phyloP scores from a whole-genome alignment of 148 eudicot genomes.

The Suaeda aralocaspica region DNA sequence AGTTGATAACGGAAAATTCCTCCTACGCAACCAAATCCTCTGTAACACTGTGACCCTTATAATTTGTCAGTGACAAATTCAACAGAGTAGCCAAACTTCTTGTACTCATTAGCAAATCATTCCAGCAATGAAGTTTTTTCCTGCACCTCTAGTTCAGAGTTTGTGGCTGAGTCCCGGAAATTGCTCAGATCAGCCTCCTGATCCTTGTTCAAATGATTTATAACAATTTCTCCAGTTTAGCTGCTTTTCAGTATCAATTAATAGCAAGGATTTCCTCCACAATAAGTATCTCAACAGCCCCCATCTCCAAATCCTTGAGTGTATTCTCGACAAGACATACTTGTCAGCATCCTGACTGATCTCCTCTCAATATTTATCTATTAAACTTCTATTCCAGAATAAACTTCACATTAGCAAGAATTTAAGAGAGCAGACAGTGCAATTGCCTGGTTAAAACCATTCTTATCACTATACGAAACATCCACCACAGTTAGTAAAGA shows the following conservation, averaged over 20 bases:
- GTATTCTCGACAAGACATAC: constrained; percentile 36
- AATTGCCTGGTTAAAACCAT: constrained; percentile 36
- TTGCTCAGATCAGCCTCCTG: constrained; percentile 35
- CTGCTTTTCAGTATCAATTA: constrained; percentile 29
- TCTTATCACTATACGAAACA: constrained; percentile 38
- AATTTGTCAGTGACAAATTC: constrained; percentile 37
- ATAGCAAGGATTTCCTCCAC: constrained; percentile 36
- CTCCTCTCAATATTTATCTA: constrained; percentile 35
- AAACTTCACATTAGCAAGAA: constrained; percentile 36
- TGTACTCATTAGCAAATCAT: constrained; percentile 41
- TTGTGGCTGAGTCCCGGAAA: constrained; percentile 29
- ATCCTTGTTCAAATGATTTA: constrained; percentile 31
- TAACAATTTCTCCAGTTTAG: constrained; percentile 24
- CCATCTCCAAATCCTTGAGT: constrained; percentile 35
- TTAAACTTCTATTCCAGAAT: constrained; percentile 35
- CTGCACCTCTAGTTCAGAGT: constrained; percentile 31
- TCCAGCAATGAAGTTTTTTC: constrained; percentile 29
- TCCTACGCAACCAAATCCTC: constrained; percentile 38
- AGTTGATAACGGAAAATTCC: constrained; percentile 36
- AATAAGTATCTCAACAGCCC: constrained; percentile 35
- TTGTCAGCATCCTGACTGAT: constrained; percentile 38
- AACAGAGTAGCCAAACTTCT: constrained; percentile 35
- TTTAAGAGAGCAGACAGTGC: constrained; percentile 36
- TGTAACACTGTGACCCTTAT: constrained; percentile 36
- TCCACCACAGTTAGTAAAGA: constrained; percentile 32